Base-by-base conservation (phyloP, 2,329 filamentous ascomycete genomes). In the Fusarium equiseti region DNA sequence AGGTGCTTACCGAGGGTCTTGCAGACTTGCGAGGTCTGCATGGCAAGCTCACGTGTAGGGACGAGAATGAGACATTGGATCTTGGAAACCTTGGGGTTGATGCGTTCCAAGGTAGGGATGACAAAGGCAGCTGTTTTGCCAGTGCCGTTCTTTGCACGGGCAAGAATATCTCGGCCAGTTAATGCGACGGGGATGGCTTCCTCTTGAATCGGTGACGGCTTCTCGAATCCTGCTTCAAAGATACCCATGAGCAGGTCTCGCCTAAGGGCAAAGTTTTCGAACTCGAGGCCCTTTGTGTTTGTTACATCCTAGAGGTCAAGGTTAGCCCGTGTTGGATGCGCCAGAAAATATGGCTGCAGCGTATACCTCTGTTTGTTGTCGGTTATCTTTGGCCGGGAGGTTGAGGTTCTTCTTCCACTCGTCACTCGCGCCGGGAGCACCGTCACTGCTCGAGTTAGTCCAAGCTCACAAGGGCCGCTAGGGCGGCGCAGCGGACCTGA, bases 21-120 rank as follows among this genome's bases (percentile, higher is more conserved):
- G 89, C 96, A 99, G 73, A 99, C 96, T 83, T 99, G 96, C 52
- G 97, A 99, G 66, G 96, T 99, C 82, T 99, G 96, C 82, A 99
- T 91, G 59, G 97, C 97, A 75, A 99, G 87, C 84, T 99, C 96
- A 88, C 96, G 89, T 70, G 96, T 99, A 38, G 96, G 97, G 46
- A 99, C 96, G 61, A 99, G 90, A 76, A 99, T 97, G 69, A 99
- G 89, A 75, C 94, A 95, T 85, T 99, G 96, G 66, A 96, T 97
- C 84, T 98, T 98, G 79, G 92, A 91, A 80, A 93, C 92, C 82
- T 98, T 98, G 54, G 96, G 93, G 84, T 99, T 98, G 83, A 98
- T 96, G 79, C 93, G 92, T 83, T 99, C 93, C 59, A 99, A 89
- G 48, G 93, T 93, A 51, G 96, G 96, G 71, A 99, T 98, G 71